Base-by-base conservation (phyloP, 1,284 basidiomycete species). In the Puccinia brachypodii region DNA sequence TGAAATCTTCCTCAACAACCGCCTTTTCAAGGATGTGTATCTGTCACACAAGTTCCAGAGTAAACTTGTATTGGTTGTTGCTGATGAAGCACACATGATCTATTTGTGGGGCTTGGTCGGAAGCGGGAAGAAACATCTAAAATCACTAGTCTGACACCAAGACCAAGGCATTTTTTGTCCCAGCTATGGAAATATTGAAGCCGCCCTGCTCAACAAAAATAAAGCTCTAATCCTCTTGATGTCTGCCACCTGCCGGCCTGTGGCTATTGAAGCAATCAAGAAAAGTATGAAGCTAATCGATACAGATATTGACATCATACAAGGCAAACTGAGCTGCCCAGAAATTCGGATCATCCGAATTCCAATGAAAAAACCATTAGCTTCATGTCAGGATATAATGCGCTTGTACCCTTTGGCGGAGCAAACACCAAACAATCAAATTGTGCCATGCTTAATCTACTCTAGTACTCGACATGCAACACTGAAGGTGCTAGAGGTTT, bases 1-100 rank as follows among this genome's bases (percentile, higher is more conserved):
- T 1, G 71, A 73, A 53, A 73, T 73, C 3, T 73, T 73, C 16
- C 53, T 73, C 6, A 73, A 73, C 25, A 73, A 56, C 14, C 19
- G 25, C n/a, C 8, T 19, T 1, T 73, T 53, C 31, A 44, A 73
- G 7, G 53, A 50, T 2, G 3, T 73, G 3, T 73, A 53, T 28
- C 16, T 73, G 8, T 16, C 11, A 9, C 14, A 16, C 13, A 7
- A 47, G 1, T 73, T 73, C 14, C 71, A 73, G 53, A 31, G 19
- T 13, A 44, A 33, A 33, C 4, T 73, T 1, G 71, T 53, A 1
- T 36, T 73, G 19, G 33, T 53, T n/a, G 40, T 73, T 19, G 71
- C 53, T 1, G 47, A 66, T 19, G 38, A 66, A n/a, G 62, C 62
- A 2, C 62, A 66, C 33, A 66, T 66, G 62, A 38, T 66, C 16